Evolutionary conservation across 495 filamentous ascomycete genomes (phyloP).

Genomic region (Copromyces sp.): DNA sequence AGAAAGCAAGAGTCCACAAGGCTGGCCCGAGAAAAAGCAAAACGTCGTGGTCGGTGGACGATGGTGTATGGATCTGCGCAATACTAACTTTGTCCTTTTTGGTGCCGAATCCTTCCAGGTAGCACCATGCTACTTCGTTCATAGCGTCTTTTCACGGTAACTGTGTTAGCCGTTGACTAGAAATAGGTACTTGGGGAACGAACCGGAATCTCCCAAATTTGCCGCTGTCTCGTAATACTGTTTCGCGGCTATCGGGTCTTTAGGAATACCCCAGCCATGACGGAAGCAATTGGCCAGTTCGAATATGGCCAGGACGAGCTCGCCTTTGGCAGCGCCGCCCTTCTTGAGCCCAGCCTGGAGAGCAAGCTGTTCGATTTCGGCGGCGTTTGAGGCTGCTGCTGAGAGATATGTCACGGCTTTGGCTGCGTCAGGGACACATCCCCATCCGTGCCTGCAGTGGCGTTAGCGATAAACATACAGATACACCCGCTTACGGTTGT

Average conservation of each 20-base stretch:
- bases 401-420: slow-evolving; percentile 75
- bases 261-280: slow-evolving; percentile 87
- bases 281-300: slow-evolving; percentile 93
- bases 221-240: slow-evolving; percentile 96
- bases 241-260: slow-evolving; percentile 78
- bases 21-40: neutral
- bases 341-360: slow-evolving; percentile 80
- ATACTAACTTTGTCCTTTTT: slow-evolving; percentile 91
- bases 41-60: neutral
- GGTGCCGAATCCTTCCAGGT: slow-evolving; percentile 84
- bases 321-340: slow-evolving; percentile 90
- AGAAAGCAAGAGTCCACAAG: neutral
- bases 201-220: slow-evolving; percentile 79
- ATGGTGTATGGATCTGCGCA: neutral
- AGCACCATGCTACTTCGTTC: slow-evolving; percentile 96
- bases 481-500: neutral
- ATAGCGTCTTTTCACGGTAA: slow-evolving; percentile 60
- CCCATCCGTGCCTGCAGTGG: slow-evolving; percentile 78
- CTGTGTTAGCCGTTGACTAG: neutral
- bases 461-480: neutral
- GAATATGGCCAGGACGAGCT: slow-evolving; percentile 95
- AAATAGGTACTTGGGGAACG: slow-evolving; percentile 2
- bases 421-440: slow-evolving; percentile 59
- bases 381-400: slow-evolving; percentile 83
- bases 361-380: slow-evolving; percentile 72